Evolutionary conservation across 73 alveolate species (phyloP), one percentile per base, ranked within the genome.

Genomic region (Uronychia setigera): DNA sequence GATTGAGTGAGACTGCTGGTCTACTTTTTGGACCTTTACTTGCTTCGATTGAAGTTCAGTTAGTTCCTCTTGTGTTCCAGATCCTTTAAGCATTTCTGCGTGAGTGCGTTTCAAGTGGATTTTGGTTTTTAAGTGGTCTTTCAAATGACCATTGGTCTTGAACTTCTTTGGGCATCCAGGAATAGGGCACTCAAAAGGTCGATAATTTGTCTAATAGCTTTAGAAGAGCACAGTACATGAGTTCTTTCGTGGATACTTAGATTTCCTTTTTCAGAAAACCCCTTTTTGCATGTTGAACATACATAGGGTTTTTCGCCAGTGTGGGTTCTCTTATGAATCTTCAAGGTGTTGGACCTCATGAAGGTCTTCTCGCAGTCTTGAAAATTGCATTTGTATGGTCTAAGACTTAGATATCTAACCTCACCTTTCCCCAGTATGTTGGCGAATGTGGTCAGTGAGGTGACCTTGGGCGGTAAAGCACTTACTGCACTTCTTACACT

Each of bases 321-420:
- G 78, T 93, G 98, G 28, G 95, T 91, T 79, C 95, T 91, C 88
- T 77, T 87, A 88, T 93, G 98, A 34, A 94, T 90, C 59, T 91
- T 93, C 60, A 93, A 81, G 76, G 98, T 93, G 74, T 91, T 87
- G 59, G 93, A 91, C 74, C 98, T 81, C 86, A 92, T 94, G 74
- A 93, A 93, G 76, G 90, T 93, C 59, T 93, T 89, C 75, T 81
- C 26, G 76, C 98, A 93, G 59, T 0, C 74, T 0, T 28, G n/a
- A n/a, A n/a, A n/a, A 29, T 87, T 77, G 75, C 98, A 93, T 25
- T 35, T 58, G 78, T 79, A 85, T 5, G 92, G 92, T 14, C 92
- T 77, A 32, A 67, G 87, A 19, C 83, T 82, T 26, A 88, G 32
- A 33, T 85, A 88, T 32, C 83, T 85, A n/a, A n/a, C n/a, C 67